phyloP scores from a whole-genome alignment of 345 rosid genomes.

The Mallotus nudiflorus region DNA sequence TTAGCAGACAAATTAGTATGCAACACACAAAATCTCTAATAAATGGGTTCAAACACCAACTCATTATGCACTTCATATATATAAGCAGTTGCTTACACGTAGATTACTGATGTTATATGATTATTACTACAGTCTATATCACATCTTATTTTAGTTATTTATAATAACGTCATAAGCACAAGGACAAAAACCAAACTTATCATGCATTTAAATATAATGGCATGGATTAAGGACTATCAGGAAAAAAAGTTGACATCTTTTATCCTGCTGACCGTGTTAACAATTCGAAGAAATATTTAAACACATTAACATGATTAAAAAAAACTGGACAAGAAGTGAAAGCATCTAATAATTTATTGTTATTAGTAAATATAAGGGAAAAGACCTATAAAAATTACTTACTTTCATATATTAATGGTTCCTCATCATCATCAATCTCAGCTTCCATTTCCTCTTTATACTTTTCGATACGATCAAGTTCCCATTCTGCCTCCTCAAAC shows the following conservation, averaged over 20 bases:
- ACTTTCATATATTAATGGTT: slow-evolving; percentile 96
- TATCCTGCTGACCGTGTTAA: neutral
- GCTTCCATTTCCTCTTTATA: slow-evolving; percentile 99
- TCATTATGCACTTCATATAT: neutral
- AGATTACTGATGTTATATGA: neutral
- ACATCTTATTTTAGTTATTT: neutral
- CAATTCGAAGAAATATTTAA: neutral
- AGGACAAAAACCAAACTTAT: neutral
- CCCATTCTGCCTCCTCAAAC: slow-evolving; percentile 96
- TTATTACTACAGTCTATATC: neutral
- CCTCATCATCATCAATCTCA: slow-evolving; percentile 98
- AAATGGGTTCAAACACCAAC: slow-evolving; percentile 1
- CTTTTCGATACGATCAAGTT: slow-evolving; percentile 90
- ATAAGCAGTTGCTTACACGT: neutral
- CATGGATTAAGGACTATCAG: neutral
- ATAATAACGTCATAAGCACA: neutral
- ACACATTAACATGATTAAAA: slow-evolving; percentile 9
- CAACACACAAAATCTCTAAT: neutral
- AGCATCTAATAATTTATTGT: slow-evolving; percentile 8
- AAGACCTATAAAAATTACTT: slow-evolving; percentile 32
- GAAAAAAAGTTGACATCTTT: neutral
- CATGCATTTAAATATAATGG: neutral
- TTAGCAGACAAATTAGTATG: neutral
- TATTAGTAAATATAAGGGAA: neutral
- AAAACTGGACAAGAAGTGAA: slow-evolving; percentile 10